Evolutionary conservation across 2,329 filamentous ascomycete species (phyloP).

Genomic region (Chaetomium sp.): DNA sequence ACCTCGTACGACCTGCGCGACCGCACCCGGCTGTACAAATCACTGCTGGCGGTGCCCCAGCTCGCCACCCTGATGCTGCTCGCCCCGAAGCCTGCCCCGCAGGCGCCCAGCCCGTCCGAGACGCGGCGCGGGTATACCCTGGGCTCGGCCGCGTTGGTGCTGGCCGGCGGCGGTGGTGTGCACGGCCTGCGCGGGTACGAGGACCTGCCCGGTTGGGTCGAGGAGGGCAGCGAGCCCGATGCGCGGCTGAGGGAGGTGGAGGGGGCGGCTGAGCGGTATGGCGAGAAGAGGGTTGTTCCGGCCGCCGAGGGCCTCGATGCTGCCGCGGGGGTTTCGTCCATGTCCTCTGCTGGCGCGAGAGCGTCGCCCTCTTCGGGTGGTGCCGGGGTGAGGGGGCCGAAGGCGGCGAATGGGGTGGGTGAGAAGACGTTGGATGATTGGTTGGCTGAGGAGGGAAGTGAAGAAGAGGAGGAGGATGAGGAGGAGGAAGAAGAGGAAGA

Average conservation of each 20-base stretch:
- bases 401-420: slow-evolving; percentile 50
- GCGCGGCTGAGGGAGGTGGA: slow-evolving; percentile 64
- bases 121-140: slow-evolving; percentile 75
- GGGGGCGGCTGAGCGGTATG: slow-evolving; percentile 36
- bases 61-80: slow-evolving; percentile 88
- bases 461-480: slow-evolving; percentile 57
- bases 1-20: slow-evolving; percentile 94
- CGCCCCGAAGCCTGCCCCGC: slow-evolving; percentile 90
- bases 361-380: slow-evolving; percentile 27
- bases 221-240: slow-evolving; percentile 77
- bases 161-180: slow-evolving; percentile 73
- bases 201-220: slow-evolving; percentile 80
- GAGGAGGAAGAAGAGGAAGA: slow-evolving; percentile 51
- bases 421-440: slow-evolving; percentile 90
- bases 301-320: slow-evolving; percentile 67
- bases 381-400: background rate
- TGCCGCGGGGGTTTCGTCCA: slow-evolving; percentile 42
- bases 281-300: slow-evolving; percentile 51
- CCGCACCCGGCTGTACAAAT: slow-evolving; percentile 82
- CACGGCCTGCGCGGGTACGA: slow-evolving; percentile 80
- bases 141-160: slow-evolving; percentile 81
- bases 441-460: slow-evolving; percentile 72
- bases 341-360: slow-evolving; percentile 47
- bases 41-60: slow-evolving; percentile 80
- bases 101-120: slow-evolving; percentile 86